These are phyloP conservation scores for Silene uniflora DNA, from an alignment of 148 eudicot genomes.

Conservation along the genomic window DNA sequence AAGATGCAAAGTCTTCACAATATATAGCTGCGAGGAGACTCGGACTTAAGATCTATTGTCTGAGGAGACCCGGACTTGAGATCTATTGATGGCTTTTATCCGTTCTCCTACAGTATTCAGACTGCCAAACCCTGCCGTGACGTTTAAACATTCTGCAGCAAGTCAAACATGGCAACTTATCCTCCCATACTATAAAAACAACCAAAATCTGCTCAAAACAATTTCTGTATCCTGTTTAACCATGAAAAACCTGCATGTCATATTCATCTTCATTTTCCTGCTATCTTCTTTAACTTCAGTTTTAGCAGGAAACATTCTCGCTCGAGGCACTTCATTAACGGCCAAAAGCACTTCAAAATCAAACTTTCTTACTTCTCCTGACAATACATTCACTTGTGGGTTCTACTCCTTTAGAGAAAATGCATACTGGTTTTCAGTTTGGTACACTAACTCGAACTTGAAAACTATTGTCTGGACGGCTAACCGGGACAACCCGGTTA, in stretches of 20 bases:
- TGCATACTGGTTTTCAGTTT: conserved; percentile 46
- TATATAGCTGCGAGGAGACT: too few species aligned
- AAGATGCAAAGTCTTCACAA: too few species aligned
- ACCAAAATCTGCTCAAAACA: not conserved
- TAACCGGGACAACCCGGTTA: conserved; percentile 48
- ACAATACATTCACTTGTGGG: conserved; percentile 42
- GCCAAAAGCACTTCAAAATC: conserved; percentile 18
- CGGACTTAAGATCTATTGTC: too few species aligned
- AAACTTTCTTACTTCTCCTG: conserved; percentile 32
- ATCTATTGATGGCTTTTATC: too few species aligned
- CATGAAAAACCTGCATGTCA: not conserved
- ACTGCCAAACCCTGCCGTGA: too few species aligned
- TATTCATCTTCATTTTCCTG: not conserved
- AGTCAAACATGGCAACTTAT: conserved; percentile 4
- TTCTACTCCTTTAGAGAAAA: conserved; percentile 32
- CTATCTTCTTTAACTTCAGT: not conserved
- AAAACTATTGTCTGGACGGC: conserved; percentile 52
- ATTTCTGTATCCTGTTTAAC: not conserved
- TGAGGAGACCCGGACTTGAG: too few species aligned
- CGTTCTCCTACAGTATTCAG: too few species aligned
- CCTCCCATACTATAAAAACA: not conserved
- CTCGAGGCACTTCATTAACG: conserved; percentile 29
- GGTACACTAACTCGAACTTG: conserved; percentile 34
- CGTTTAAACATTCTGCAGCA: not conserved
- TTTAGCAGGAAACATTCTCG: conserved; percentile 14